These are phyloP conservation scores for Mycena pura DNA, from an alignment of 768 basidiomycete species.

Conservation along the genomic window DNA sequence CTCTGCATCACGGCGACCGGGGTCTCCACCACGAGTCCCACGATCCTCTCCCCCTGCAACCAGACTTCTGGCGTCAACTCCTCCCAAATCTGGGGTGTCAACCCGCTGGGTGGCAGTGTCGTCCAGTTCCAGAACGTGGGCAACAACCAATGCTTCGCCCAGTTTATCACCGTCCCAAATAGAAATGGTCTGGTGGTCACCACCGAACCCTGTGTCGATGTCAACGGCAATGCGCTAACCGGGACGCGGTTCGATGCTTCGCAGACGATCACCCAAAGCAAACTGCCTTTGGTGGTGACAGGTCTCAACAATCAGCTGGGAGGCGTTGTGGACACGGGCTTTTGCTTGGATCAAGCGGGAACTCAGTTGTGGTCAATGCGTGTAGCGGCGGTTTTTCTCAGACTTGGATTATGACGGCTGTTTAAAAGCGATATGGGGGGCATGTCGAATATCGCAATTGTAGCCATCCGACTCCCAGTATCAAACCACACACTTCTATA, in stretches of 20 bases:
- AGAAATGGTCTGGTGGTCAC: slow-evolving; percentile 3
- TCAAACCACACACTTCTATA: slow-evolving; percentile 1
- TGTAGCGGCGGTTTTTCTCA: slow-evolving; percentile 2
- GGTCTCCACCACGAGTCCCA: not conserved
- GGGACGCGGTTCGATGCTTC: slow-evolving; percentile 1
- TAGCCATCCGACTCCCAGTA: not conserved
- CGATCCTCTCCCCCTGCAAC: slow-evolving; percentile 1
- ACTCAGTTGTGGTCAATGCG: not conserved
- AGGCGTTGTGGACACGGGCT: not conserved
- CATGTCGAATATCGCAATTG: not conserved
- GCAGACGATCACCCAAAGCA: slow-evolving; percentile 4
- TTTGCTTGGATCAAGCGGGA: slow-evolving; percentile 2
- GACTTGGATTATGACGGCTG: not conserved
- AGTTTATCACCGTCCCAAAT: not conserved
- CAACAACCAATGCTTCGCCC: slow-evolving; percentile 2
- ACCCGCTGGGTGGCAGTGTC: not conserved
- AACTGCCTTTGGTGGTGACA: slow-evolving; percentile 7
- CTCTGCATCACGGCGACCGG: slow-evolving; percentile 1
- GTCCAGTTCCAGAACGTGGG: slow-evolving; percentile 5
- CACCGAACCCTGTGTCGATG: not conserved
- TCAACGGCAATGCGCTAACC: not conserved
- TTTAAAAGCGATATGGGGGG: not conserved
- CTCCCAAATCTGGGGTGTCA: slow-evolving; percentile 5
- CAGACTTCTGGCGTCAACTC: not conserved
- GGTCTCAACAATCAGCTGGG: slow-evolving; percentile 1